Evolutionary conservation across 768 basidiomycete species (phyloP).

Genomic region (Pholiota microspora): DNA sequence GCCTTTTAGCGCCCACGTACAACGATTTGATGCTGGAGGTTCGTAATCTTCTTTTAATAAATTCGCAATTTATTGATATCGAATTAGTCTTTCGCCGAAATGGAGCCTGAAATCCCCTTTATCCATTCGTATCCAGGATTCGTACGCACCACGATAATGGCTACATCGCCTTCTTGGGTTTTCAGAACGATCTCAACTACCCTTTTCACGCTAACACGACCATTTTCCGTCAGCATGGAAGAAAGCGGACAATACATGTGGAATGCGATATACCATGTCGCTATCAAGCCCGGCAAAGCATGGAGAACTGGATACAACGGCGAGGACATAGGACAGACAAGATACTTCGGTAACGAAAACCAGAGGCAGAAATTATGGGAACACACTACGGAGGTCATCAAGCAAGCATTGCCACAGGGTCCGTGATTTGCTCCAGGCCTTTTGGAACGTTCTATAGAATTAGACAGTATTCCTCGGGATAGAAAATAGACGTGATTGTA

Average conservation of each 20-base stretch:
- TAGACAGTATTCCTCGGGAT: no score
- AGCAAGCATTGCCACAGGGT: neutral
- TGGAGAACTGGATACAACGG: conserved; percentile 30
- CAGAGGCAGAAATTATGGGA: conserved; percentile 36
- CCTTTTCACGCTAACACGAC: conserved; percentile 19
- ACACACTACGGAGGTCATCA: conserved; percentile 9
- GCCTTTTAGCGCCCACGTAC: conserved; percentile 34
- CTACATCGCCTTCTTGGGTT: conserved; percentile 23
- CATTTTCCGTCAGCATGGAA: conserved; percentile 22
- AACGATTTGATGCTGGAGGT: conserved; percentile 54
- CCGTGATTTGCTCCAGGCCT: no score
- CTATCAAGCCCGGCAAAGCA: conserved; percentile 24
- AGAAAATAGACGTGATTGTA: no score
- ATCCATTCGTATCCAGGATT: conserved; percentile 37
- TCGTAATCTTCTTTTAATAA: conserved; percentile 1
- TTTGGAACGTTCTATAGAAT: no score
- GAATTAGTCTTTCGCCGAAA: conserved; percentile 36
- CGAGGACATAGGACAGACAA: conserved; percentile 28
- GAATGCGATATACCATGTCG: conserved; percentile 24
- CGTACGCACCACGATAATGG: conserved; percentile 32
- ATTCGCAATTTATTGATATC: no score
- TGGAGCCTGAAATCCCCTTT: conserved; percentile 36
- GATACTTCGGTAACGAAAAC: conserved; percentile 34
- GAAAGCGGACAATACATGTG: conserved; percentile 38
- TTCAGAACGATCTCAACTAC: conserved; percentile 21